Evolutionary conservation across 1,139 yeast genomes (phyloP), one percentile per base, ranked within the genome.

Genomic region (Lodderomyces jiufengensis): DNA sequence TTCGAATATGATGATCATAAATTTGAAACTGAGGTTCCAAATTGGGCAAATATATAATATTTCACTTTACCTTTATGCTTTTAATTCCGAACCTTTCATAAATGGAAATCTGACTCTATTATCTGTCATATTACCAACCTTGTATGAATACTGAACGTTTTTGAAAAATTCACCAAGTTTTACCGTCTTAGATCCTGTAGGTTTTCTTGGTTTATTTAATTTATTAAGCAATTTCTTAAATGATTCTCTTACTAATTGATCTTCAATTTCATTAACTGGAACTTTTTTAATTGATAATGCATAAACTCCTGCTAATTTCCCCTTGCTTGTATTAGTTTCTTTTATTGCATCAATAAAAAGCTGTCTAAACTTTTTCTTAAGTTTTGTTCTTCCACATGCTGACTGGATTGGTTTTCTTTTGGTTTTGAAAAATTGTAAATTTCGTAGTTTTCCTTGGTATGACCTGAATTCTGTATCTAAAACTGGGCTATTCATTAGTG

Each of bases 261-360:
- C 38, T 13, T 72, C 75, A 1, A 46, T 43, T 1, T 50, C 48
- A 5, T 44, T 42, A 0, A 57, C 56, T 0, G 84, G 82, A 3
- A 67, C 63, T 10, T 59, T 46, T 7, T 44, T 40, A 13, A 69
- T 50, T 9, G 54, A 48, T 39, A 73, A 65, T 27, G 63, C 54
- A 46, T 73, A 82, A 5, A 75, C 49, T 1, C 75, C 75, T n/a
- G 61, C 47, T 3, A 63, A 59, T 14, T 37, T 48, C 2, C 38
- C 41, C 8, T 15, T 28, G 5, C 33, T 23, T 6, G 5, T 2
- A 5, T 24, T 11, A 1, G 14, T 23, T 9, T 36, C 24, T 2
- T 29, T 16, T 22, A 41, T 32, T 15, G 40, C 36, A 7, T 31
- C 10, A 9, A 36, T 50, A n/a, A 40, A 33, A 24, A 41, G 16